Percentiles rank a stretch among this genome's conserved stretches.
Conservation (phyloP, 2,329 filamentous ascomycete genomes). For the Amesomyces nigricolor region DNA sequence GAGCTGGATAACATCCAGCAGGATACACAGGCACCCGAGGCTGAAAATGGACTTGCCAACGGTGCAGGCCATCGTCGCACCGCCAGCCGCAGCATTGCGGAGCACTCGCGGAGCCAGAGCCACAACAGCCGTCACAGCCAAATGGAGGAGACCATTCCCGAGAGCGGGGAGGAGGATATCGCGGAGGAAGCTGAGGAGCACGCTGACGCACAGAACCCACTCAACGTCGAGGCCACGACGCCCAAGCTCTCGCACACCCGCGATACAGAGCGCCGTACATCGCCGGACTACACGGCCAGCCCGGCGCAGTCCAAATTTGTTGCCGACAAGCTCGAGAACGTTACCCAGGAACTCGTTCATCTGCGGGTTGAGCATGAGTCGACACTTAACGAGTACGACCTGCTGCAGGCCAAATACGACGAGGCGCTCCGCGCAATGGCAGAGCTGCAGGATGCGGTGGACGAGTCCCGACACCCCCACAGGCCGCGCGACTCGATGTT, state of each 20-base stretch:
- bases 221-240: slow-evolving; percentile 25
- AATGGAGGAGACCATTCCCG: slow-evolving; percentile 49
- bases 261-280: slow-evolving; percentile 28
- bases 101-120: slow-evolving; percentile 51
- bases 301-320: slow-evolving; percentile 80
- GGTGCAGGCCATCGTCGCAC: slow-evolving; percentile 41
- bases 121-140: slow-evolving; percentile 50
- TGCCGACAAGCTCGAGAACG: slow-evolving; percentile 83
- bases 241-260: slow-evolving; percentile 21
- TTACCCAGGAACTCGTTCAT: slow-evolving; percentile 87
- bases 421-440: slow-evolving; percentile 76
- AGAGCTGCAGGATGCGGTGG: slow-evolving; percentile 77
- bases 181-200: slow-evolving; percentile 30
- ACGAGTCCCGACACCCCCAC: slow-evolving; percentile 66
- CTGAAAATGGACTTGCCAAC: slow-evolving; percentile 34
- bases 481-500: slow-evolving; percentile 51
- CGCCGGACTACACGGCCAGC: slow-evolving; percentile 49
- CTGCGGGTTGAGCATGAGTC: slow-evolving; percentile 85
- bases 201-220: slow-evolving; percentile 36
- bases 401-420: slow-evolving; percentile 83
- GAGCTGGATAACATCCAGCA: slow-evolving; percentile 77
- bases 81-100: slow-evolving; percentile 37
- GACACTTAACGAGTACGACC: slow-evolving; percentile 73
- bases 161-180: slow-evolving; percentile 44
- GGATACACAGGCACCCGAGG: slow-evolving; percentile 42